phyloP scores from a whole-genome alignment of 148 eudicot genomes.

The Rhododendron henanense region DNA sequence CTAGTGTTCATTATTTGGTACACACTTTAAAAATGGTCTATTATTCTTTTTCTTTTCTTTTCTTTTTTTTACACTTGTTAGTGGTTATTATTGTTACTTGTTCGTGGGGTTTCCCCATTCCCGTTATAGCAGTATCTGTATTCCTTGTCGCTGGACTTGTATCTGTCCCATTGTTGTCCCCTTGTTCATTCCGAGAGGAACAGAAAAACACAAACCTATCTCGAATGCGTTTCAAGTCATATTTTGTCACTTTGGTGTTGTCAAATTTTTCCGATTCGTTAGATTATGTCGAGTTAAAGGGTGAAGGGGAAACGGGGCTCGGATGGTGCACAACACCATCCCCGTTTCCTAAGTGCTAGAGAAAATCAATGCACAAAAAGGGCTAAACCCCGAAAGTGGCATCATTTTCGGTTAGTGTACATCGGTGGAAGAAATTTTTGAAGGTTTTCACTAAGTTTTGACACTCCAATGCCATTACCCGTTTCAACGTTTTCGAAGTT shows the following conservation, averaged over 20 bases:
- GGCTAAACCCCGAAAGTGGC: too few species aligned
- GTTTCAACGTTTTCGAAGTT: too few species aligned
- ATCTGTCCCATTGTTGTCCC: neutral
- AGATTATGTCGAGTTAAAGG: neutral
- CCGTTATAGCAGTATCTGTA: neutral
- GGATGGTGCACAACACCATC: too few species aligned
- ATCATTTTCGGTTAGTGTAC: too few species aligned
- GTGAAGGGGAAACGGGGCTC: neutral
- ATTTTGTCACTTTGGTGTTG: neutral
- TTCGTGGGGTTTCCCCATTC: neutral
- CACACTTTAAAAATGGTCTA: neutral
- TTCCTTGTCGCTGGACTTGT: neutral
- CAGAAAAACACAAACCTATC: neutral
- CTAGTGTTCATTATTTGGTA: conserved; percentile 8
- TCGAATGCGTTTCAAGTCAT: neutral
- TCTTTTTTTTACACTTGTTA: neutral
- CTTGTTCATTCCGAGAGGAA: neutral
- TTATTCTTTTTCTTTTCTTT: neutral
- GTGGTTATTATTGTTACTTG: conserved; percentile 8
- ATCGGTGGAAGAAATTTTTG: too few species aligned
- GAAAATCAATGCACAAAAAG: neutral
- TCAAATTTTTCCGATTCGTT: neutral
- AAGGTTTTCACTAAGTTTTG: too few species aligned
- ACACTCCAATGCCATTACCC: too few species aligned
- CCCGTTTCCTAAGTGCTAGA: neutral